Evolutionary conservation across 257 asterid genomes (phyloP), one percentile per base, ranked within the genome.

Genomic region (Eucommia ulmoides): DNA sequence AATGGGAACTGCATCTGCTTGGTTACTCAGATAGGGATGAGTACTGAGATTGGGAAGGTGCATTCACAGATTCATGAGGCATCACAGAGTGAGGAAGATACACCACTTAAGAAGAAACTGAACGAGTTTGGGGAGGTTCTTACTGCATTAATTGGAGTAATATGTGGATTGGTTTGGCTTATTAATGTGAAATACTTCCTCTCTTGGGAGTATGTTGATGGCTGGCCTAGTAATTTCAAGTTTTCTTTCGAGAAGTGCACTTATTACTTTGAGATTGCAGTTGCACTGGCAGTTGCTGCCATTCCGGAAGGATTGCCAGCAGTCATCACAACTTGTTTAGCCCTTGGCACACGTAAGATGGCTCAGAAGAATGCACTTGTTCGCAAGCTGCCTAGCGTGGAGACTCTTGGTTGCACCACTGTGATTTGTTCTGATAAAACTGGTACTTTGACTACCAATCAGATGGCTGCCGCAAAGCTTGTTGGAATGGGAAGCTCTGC

Each of bases 301-400:
- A 91, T 91, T 71, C 98, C 99, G 0, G 99, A 91, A 74, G 99
- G 99, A 51, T 72, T 91, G 51, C 97, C 99, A 10, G 99, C 99
- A 35, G 95, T 91, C 22, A 91, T 91, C 47, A 91, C 99, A 24
- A 83, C 99, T 48, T 91, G 99, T 70, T 77, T 91, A 75, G 99
- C 99, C 0, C 95, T 91, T 54, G 99, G 99, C 49, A 91, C 99
- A 0, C 86, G 99, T 22, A 91, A 91, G 78, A 91, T 91, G 99
- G 99, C 99, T 66, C 97, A 96, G 56, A 86, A 91, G 74, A 91
- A 91, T 66, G 99, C 99, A 26, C 99, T 91, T 50, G 99, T 91
- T 59, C 93, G 99, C 47, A 91, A 86, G 83, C 68, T 91, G 74
- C 97, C 99, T 8, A 91, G 99, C 68, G 99, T 91, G 51, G 99